phyloP scores from a whole-genome alignment of 176 grass and related monocot species.

The Leersia perrieri region DNA sequence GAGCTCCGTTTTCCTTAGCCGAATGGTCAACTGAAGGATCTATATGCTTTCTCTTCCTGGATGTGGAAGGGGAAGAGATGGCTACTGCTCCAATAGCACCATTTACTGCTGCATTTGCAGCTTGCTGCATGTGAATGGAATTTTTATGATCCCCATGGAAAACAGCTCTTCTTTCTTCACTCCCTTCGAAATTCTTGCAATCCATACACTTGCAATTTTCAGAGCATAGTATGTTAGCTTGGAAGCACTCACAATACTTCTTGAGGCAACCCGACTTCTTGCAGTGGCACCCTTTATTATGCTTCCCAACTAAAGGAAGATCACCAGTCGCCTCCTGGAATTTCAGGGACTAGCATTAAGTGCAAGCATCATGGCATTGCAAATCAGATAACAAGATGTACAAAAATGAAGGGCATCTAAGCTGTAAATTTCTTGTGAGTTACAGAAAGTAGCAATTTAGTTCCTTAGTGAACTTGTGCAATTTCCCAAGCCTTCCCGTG shows the following conservation, averaged over 20 bases:
- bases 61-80: conserved; percentile 71
- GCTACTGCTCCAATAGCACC: conserved; percentile 69
- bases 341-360: conserved; percentile 38
- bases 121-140: conserved; percentile 75
- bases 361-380: background rate
- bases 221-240: conserved; percentile 96
- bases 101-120: conserved; percentile 75
- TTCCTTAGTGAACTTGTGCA: background rate
- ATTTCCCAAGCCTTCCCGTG: background rate
- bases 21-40: conserved; percentile 59
- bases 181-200: conserved; percentile 94
- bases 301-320: conserved; percentile 74
- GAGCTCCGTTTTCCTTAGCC: conserved; percentile 43
- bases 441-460: conserved; percentile 3
- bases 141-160: conserved; percentile 62
- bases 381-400: conserved; percentile 20
- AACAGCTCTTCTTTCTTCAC: conserved; percentile 78
- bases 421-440: background rate
- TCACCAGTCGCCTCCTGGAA: conserved; percentile 65
- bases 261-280: conserved; percentile 99
- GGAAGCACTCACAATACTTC: conserved; percentile 98
- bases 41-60: conserved; percentile 70
- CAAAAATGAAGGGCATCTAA: background rate
- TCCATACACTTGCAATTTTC: conserved; percentile 99
- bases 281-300: conserved; percentile 99